Evolutionary conservation across 768 basidiomycete genomes (phyloP), one percentile per base, ranked within the genome.

Genomic region (Porpolomopsis calyptriformis): DNA sequence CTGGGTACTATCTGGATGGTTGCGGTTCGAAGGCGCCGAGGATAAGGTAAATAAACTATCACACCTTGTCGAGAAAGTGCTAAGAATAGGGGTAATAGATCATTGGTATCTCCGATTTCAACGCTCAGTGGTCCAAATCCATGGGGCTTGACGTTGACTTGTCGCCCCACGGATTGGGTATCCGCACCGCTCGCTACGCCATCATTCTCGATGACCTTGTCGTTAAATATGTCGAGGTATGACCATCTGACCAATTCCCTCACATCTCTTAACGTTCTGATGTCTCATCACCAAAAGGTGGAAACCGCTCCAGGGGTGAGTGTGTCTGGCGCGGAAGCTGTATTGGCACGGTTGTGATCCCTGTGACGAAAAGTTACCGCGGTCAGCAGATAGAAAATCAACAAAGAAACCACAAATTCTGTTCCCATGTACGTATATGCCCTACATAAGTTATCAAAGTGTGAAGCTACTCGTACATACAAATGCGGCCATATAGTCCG

Each of bases 1-100:
- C 7, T 90, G 82, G 60, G 83, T 85, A 47, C 76, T 76, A 64
- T 76, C 74, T 54, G 82, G 72, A 45, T 82, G 76, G 80, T 73
- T 34, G 44, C 31, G 77, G 20, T 66, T 74, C 24, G 70, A 74
- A 50, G 73, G 73, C 6, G 63, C 80, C 52, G 72, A 77, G 53
- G 88, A 92, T 62, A 79, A 81, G 66, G 88, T 76, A 25, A 41
- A 22, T 26, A 34, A 40, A 19, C 34, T 26, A 25, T 9, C 47
- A 29, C 20, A 25, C 26, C 49, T 25, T n/a, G 18, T 11, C n/a
- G 40, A 20, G 33, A n/a, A 20, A 9, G 7, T 36, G 23, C 26
- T 46, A n/a, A 20, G 40, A 22, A 33, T 33, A 26, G 43, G 11
- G 24, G 43, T 38, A 20, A 20, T 43, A 83, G 80, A 78, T 85